Evolutionary conservation across 306 rosid genomes (phyloP).

Genomic region (Cucurbita pepo): DNA sequence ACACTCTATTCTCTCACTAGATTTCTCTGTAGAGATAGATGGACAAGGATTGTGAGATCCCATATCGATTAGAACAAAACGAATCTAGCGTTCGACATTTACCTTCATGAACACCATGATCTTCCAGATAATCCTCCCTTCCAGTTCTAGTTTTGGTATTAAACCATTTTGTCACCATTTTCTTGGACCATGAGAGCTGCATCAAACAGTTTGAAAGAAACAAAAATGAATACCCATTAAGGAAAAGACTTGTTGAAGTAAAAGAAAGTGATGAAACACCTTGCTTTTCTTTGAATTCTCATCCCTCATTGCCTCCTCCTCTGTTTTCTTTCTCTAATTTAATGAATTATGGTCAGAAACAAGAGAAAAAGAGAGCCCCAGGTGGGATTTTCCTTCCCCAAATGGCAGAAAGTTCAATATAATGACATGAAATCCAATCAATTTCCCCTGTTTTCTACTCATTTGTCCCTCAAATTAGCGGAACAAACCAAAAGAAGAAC

Average conservation of each 20-base stretch:
- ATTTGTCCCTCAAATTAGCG: neutral
- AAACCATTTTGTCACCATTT: conserved; percentile 92
- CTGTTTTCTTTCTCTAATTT: neutral
- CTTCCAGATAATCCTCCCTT: conserved; percentile 47
- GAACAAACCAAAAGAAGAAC: neutral
- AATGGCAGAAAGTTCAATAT: neutral
- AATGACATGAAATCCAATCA: neutral
- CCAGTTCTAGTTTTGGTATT: conserved; percentile 74
- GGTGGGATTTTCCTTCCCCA: neutral
- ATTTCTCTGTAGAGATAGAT: conserved; percentile 50
- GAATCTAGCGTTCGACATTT: conserved; percentile 1
- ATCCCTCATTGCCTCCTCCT: conserved; percentile 7
- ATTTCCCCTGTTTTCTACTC: neutral
- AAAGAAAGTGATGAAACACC: conserved; percentile 33
- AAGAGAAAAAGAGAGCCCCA: neutral
- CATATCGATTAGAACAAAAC: too few relatives aligned
- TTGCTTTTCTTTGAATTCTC: conserved; percentile 40
- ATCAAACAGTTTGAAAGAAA: conserved; percentile 21
- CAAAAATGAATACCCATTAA: neutral
- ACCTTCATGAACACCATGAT: conserved; percentile 60
- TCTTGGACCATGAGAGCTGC: conserved; percentile 99
- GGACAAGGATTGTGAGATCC: neutral
- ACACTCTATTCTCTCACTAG: conserved; percentile 47
- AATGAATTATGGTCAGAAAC: conserved; percentile 13
- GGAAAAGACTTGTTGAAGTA: neutral